Evolutionary conservation across 164 flowering plant species (phyloP).

Genomic region (Magnolia officinalis): DNA sequence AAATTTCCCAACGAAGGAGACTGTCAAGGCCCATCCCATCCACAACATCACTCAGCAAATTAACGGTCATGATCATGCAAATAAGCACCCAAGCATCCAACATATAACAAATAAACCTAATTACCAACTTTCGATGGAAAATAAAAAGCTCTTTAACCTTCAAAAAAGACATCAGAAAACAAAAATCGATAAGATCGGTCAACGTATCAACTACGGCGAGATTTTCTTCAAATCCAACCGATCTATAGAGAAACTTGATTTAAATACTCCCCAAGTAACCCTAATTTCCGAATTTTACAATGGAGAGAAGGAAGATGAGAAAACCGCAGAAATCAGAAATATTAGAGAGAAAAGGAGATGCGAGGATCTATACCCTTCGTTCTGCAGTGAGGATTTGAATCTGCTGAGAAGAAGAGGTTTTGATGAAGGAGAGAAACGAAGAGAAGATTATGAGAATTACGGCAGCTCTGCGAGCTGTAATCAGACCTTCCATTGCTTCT

Average conservation of each 20-base stretch:
- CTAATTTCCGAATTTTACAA: background rate
- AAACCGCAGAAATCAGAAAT: background rate
- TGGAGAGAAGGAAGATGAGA: background rate
- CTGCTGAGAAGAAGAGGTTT: slow-evolving; percentile 12
- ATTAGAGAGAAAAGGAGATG: background rate
- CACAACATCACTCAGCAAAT: background rate
- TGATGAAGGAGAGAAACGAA: background rate
- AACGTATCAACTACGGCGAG: too few relatives aligned
- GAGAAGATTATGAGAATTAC: slow-evolving; percentile 9
- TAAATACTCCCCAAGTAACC: background rate
- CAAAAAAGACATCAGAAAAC: background rate
- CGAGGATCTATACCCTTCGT: slow-evolving; percentile 53
- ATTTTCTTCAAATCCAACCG: background rate
- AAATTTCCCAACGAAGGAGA: too few relatives aligned
- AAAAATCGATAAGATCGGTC: background rate
- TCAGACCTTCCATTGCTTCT: slow-evolving; percentile 34
- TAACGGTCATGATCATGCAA: background rate
- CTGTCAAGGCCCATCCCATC: too few relatives aligned
- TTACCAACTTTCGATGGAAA: background rate
- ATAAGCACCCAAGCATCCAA: background rate
- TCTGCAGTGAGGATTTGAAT: slow-evolving; percentile 70
- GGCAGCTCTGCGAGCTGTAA: slow-evolving; percentile 12
- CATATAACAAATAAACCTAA: background rate
- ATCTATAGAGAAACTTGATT: background rate
- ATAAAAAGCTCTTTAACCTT: background rate